phyloP scores from a whole-genome alignment of 1,139 yeast genomes.

The Scheffersomyces quercinus region DNA sequence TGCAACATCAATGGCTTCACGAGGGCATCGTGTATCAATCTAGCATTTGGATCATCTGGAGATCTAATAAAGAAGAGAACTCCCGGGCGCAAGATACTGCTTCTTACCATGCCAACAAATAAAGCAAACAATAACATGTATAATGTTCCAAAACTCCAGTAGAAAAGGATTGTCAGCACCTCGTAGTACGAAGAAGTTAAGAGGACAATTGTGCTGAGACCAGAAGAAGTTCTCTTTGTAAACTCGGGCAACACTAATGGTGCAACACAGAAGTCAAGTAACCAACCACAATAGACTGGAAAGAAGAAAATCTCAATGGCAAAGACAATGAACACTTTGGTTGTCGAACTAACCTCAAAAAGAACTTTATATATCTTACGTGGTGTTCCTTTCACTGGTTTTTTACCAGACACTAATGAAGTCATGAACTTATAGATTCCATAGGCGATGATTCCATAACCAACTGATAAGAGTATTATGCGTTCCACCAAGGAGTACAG shows the following conservation, averaged over 20 bases:
- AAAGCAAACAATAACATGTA: constrained; percentile 89
- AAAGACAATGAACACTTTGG: constrained; percentile 75
- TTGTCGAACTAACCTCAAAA: constrained; percentile 54
- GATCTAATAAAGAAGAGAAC: constrained; percentile 88
- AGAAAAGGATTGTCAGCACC: constrained; percentile 25
- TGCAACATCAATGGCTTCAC: constrained; percentile 74
- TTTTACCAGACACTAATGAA: constrained; percentile 28
- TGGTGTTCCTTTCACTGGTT: constrained; percentile 50
- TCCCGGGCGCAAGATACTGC: constrained; percentile 77
- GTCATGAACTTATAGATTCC: constrained; percentile 37
- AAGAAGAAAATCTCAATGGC: constrained; percentile 78
- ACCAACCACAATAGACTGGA: constrained; percentile 84
- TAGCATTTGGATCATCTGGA: constrained; percentile 90
- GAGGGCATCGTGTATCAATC: constrained; percentile 86
- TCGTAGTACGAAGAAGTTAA: constrained; percentile 27
- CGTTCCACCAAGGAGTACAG: constrained; percentile 36
- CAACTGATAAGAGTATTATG: constrained; percentile 29
- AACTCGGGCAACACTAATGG: constrained; percentile 46
- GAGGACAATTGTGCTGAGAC: constrained; percentile 16
- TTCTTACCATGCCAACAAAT: constrained; percentile 81
- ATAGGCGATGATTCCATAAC: constrained; percentile 36
- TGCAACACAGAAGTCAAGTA: constrained; percentile 67
- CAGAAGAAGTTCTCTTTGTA: constrained; percentile 8
- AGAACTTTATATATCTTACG: constrained; percentile 52
- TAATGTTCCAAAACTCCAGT: constrained; percentile 78